Evolutionary conservation across 257 asterid species (phyloP).

Genomic region (Gentiana macrophylla): DNA sequence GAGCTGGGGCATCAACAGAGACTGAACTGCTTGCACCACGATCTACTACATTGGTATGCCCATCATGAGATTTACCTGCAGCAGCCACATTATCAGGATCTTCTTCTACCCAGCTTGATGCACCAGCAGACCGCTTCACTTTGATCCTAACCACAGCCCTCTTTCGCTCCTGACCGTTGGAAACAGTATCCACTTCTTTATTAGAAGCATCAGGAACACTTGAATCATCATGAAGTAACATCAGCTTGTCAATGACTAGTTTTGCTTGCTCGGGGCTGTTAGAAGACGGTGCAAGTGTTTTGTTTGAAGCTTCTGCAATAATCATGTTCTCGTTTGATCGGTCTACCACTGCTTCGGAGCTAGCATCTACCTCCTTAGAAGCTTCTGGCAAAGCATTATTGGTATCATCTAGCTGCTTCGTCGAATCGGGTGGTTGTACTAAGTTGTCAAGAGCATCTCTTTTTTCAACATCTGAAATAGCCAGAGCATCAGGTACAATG

Average conservation of each 20-base stretch:
- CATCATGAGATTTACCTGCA: slow-evolving; percentile 34
- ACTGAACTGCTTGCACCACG: slow-evolving; percentile 82
- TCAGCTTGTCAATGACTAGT: slow-evolving; percentile 15
- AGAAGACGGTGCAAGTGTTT: slow-evolving; percentile 2
- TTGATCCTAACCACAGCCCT: slow-evolving; percentile 68
- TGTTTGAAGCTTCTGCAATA: slow-evolving; percentile 4
- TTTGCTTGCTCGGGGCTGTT: slow-evolving; percentile 18
- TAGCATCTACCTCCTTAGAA: slow-evolving; percentile 5
- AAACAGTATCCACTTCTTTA: slow-evolving; percentile 44
- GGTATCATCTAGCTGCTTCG: slow-evolving; percentile 13
- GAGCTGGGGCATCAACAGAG: slow-evolving; percentile 69
- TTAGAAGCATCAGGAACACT: slow-evolving; percentile 24
- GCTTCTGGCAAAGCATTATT: slow-evolving; percentile 9
- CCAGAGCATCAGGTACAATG: slow-evolving; percentile 24
- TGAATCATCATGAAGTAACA: slow-evolving; percentile 16
- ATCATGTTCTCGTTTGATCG: slow-evolving; percentile 4
- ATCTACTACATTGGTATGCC: slow-evolving; percentile 39
- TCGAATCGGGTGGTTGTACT: slow-evolving; percentile 20
- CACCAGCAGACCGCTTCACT: slow-evolving; percentile 55
- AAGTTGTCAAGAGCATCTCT: slow-evolving; percentile 16
- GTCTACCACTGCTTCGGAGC: slow-evolving; percentile 11
- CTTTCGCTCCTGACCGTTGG: slow-evolving; percentile 48
- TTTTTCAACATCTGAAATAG: slow-evolving; percentile 18
- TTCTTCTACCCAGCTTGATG: slow-evolving; percentile 54
- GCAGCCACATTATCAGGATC: slow-evolving; percentile 25